Base-by-base conservation (phyloP, 768 basidiomycete genomes). In the Mycena polygramma region DNA sequence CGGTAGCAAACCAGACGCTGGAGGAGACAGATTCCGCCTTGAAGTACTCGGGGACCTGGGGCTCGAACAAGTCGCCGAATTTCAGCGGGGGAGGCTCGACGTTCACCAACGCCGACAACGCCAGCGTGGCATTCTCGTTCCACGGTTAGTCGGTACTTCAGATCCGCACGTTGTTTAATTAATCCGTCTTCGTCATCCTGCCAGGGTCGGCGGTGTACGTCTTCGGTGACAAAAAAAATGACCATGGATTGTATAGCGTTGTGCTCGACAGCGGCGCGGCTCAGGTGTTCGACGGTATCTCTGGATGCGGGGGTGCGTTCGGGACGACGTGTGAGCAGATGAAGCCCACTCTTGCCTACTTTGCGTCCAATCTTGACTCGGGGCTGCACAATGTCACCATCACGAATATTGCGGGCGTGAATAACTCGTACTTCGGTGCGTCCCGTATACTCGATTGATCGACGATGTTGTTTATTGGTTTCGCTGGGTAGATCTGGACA, bases 181-280 rank as follows among this genome's bases (percentile, higher is more conserved):
- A 2, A 57, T 48, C 11, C 15, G 7, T 17, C 17, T 26, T 4
- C n/a, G n/a, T n/a, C 68, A 85, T 30, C 30, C 30, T 30, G 30
- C 6, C 6, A 30, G 85, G 83, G 48, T 84, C 84, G 24, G 82
- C 84, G 0, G 75, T 86, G 35, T 85, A 84, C 63, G 79, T 86
- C 17, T 81, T 84, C 46, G 86, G 87, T 4, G 86, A 87, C 77
- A 86, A 85, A 73, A 85, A 84, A 73, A 85, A 85, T 63, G 83
- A 87, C 72, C 86, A 88, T 66, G 80, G 87, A 0, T 72, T 81
- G 10, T 88, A 85, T 74, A 80, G 76, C 24, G 82, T 86, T 26
- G 74, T 73, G 9, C 76, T 87, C 7, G 86, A 87, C 72, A 75
- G 76, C 55, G 74, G 72, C 6, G 73, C 80, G n/a, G 72, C 80